Evolutionary conservation across 208 protist genomes (phyloP).

Genomic region (Polymyxa betae): DNA sequence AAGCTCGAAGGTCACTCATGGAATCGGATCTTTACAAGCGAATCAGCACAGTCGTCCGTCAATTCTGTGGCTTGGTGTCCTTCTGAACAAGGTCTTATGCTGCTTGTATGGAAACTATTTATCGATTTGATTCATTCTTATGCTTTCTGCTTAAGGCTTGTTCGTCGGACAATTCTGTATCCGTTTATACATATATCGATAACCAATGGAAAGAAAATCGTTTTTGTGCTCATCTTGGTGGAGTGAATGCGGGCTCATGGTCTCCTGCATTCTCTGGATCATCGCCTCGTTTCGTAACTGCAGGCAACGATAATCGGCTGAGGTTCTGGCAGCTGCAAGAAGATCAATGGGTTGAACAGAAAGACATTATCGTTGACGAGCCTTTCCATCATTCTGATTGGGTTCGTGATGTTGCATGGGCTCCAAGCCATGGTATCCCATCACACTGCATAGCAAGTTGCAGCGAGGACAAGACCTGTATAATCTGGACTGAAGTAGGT

Average conservation of each 20-base stretch:
- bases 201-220: constrained; percentile 43
- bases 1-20: constrained; percentile 45
- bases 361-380: neutral
- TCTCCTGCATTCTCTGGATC: constrained; percentile 34
- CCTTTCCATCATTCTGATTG: constrained; percentile 69
- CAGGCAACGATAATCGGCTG: constrained; percentile 50
- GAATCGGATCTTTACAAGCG: neutral
- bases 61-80: constrained; percentile 56
- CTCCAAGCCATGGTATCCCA: constrained; percentile 77
- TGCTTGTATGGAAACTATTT: neutral
- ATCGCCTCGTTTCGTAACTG: neutral
- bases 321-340: constrained; percentile 53
- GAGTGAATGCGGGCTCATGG: constrained; percentile 62
- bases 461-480: constrained; percentile 59
- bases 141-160: neutral
- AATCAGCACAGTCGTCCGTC: constrained; percentile 13
- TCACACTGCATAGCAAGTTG: constrained; percentile 54
- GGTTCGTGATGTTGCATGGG: constrained; percentile 85
- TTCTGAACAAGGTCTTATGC: constrained; percentile 15
- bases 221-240: constrained; percentile 50
- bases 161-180: neutral
- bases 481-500: constrained; percentile 33
- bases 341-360: constrained; percentile 65
- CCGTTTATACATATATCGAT: neutral
- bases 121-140: neutral